Base-by-base conservation (phyloP, 176 grass and related monocot genomes). In the Ensete ventricosum region DNA sequence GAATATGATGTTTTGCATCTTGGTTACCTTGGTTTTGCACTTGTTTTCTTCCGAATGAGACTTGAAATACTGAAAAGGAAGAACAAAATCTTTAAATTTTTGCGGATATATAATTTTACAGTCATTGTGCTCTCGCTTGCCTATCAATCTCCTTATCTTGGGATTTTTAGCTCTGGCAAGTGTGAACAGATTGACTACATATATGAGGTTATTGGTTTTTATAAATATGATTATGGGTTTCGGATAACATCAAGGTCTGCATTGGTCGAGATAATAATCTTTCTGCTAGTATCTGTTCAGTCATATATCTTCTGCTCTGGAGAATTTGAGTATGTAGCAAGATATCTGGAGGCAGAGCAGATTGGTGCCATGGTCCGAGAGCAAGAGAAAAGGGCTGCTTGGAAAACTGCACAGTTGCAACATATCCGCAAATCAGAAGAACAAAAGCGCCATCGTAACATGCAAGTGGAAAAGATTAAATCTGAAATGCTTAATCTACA, bases 181-280 rank as follows among this genome's bases (percentile, higher is more conserved):
- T 97, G 90, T 73, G 71, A 90, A 85, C 83, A 97, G 77, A 84
- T 90, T 74, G 93, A 97, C 24, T 97, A 97, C 52, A 71, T 97
- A 29, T 97, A 97, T 72, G 93, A 97, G 79, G 82, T 97, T 54
- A 84, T 93, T 88, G 93, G 93, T 72, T 85, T 97, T 66, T 97
- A 97, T 82, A 97, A 97, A 69, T 97, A 97, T 83, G 93, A 97
- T 70, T 97, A 97, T 87, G 93, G 93, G 57, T 97, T 97, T 79
- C 85, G 81, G 81, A 97, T 97, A 88, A 93, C 93, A 76, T 97
- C 93, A 54, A 73, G 93, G 34, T 97, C 93, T 9, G 93, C 93
- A 81, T 89, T 97, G 74, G 93, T 97, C 79, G 93, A 97, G 84
- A 97, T 97, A 84, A 81, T 97, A 78, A 97, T 97, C 19, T 97